Percentiles rank a stretch among this genome's conserved stretches.
Evolutionary conservation across 176 grass and related monocot genomes (phyloP).

Genomic region (Tuctoria greenei): DNA sequence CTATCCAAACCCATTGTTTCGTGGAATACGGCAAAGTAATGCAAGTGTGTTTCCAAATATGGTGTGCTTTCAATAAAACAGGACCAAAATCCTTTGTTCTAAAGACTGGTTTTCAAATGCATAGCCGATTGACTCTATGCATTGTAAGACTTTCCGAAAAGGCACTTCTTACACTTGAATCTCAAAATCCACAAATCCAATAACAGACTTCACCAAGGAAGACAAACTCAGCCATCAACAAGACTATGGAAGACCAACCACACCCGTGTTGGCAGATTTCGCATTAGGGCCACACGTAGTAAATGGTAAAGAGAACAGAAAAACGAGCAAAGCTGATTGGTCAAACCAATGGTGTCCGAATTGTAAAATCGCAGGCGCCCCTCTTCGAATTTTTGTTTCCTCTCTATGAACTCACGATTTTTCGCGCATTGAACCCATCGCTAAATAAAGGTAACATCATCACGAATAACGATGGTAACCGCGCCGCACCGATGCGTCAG

Average conservation of each 20-base stretch:
- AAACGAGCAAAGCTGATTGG: conserved; percentile 31
- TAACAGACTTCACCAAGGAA: background rate
- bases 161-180: background rate
- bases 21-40: no score
- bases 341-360: conserved; percentile 14
- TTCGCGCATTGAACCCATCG: conserved; percentile 29
- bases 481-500: conserved; percentile 25
- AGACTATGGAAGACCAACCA: background rate
- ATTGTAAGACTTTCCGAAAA: background rate
- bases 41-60: no score
- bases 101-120: conserved; percentile 7
- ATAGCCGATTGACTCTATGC: background rate
- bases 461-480: no score
- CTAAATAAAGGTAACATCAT: conserved; percentile 21
- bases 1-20: no score
- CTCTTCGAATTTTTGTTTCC: conserved; percentile 32
- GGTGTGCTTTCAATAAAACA: background rate
- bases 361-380: conserved; percentile 21
- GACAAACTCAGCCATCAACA: background rate
- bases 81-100: background rate
- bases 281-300: conserved; percentile 34
- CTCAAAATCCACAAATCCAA: background rate
- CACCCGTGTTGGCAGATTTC: conserved; percentile 36
- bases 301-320: conserved; percentile 22
- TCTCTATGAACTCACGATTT: conserved; percentile 29